phyloP scores from a whole-genome alignment of 495 filamentous ascomycete genomes.

The Hypoxylon trugodes region DNA sequence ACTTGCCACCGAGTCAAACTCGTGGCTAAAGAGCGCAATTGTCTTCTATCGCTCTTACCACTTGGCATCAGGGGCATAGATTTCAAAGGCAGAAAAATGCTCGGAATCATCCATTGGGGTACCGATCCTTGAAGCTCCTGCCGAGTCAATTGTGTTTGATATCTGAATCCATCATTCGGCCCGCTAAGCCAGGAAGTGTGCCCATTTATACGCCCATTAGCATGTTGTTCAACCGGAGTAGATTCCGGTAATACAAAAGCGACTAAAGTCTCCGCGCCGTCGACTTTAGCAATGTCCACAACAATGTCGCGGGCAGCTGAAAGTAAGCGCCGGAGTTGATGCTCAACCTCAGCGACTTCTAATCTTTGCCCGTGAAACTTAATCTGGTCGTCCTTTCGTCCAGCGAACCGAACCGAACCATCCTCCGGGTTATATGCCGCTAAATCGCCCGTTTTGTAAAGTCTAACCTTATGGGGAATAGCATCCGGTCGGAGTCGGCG shows the following conservation, averaged over 20 bases:
- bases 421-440: not conserved
- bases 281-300: not conserved
- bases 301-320: not conserved
- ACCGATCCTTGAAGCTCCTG: not conserved
- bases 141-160: not conserved
- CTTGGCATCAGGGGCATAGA: not conserved
- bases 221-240: not conserved
- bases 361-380: not conserved
- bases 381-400: not conserved
- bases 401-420: not conserved
- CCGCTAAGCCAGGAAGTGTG: not conserved
- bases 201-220: not conserved
- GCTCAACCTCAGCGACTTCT: not conserved
- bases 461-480: not conserved
- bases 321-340: not conserved
- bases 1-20: not conserved
- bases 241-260: not conserved
- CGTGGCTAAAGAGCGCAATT: not conserved
- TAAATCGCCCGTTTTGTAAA: not conserved
- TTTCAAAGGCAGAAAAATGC: not conserved
- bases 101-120: not conserved
- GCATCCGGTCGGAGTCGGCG: not conserved
- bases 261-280: not conserved
- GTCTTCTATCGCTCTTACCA: not conserved
- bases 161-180: not conserved